These are phyloP conservation scores for Avena eriantha DNA, from an alignment of 176 grass and related monocot species.

Conservation along the genomic window DNA sequence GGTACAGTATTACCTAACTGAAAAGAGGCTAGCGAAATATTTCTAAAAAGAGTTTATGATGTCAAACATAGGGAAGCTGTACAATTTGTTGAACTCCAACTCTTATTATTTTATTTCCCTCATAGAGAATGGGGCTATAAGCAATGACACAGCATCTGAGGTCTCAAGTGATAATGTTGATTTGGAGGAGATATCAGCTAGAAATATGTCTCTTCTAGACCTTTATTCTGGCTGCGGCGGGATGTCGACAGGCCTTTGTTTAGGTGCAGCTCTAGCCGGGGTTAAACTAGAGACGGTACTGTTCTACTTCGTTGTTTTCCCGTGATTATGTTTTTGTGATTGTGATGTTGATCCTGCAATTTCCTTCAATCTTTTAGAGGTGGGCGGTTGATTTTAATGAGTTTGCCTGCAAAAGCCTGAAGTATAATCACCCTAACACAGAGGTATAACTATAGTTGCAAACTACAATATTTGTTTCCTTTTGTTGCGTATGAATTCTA, in stretches of 20 bases:
- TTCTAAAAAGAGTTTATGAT: not conserved
- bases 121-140: not conserved
- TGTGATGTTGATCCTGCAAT: not conserved
- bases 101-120: not conserved
- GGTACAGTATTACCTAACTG: not conserved
- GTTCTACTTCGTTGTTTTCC: not conserved
- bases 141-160: not conserved
- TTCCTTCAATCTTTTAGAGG: slow-evolving; percentile 37
- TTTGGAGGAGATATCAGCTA: not conserved
- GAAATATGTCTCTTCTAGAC: slow-evolving; percentile 54
- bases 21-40: not conserved
- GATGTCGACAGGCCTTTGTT: slow-evolving; percentile 85
- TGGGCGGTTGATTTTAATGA: slow-evolving; percentile 85
- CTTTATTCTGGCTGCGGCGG: slow-evolving; percentile 92
- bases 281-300: slow-evolving; percentile 73
- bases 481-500: not conserved
- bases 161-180: not conserved
- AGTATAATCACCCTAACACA: slow-evolving; percentile 71
- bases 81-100: too few species aligned
- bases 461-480: not conserved
- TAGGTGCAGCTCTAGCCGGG: slow-evolving; percentile 72
- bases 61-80: too few species aligned
- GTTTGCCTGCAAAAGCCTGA: slow-evolving; percentile 71
- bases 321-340: not conserved
- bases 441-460: slow-evolving; percentile 47